Evolutionary conservation across 495 filamentous ascomycete species (phyloP), one percentile per base, ranked within the genome.

Genomic region (Neurospora sp.): DNA sequence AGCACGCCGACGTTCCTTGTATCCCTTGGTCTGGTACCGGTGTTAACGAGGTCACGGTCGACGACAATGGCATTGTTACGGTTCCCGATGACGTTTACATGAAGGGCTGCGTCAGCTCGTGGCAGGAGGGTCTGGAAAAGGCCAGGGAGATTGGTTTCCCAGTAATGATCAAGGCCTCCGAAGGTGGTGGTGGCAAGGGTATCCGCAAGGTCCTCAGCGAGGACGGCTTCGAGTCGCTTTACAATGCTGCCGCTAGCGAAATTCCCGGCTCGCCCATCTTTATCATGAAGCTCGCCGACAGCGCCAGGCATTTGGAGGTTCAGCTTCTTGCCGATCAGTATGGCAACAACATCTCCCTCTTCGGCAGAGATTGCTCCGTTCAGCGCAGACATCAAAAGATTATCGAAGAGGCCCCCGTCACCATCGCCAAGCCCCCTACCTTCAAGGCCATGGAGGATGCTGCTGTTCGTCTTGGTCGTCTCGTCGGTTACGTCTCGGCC

Each of bases 251-350:
- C 39, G 94, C 95, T 2, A 96, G 90, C 82, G 96, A 99, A 86
- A 97, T 99, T 76, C 96, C 96, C n/a, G 96, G 96, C 48, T 98
- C 96, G 37, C 96, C 96, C 39, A 99, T 99, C 79, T 99, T 99
- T 86, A 94, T 99, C 84, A 99, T 99, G 96, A 98, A 99, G 88
- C 88, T 99, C 74, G 96, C 96, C 35, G 96, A 97, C 70, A 96
- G 95, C 81, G 96, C 96, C 59, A 86, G 96, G 70, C 96, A 99
- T 88, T 86, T 99, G 85, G 96, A 99, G 83, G 96, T 99, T 54
- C 96, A 99, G 83, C 84, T 99, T 77, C 86, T 99, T 44, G 96
- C 96, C 71, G 96, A 99, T 85, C 92, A 99, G 88, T 99, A 99
- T 82, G 96, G 96, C 73, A 98, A 99, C 88, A 98, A 98, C 83